Evolutionary conservation across 192 early-diverging fungal genomes (phyloP), one percentile per base, ranked within the genome.

Genomic region (Lobosporangium transversale): DNA sequence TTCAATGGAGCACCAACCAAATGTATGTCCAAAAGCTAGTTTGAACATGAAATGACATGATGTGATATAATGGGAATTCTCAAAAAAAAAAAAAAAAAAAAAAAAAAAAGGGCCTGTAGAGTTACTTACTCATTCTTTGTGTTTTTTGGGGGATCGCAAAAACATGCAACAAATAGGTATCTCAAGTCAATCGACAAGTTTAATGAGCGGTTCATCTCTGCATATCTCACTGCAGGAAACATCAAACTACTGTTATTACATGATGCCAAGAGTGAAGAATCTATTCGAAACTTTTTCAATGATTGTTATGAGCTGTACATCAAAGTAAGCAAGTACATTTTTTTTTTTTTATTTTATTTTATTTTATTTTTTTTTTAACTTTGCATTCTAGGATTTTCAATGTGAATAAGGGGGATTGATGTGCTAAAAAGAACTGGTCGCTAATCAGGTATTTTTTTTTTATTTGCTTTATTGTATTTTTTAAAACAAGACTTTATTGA

Each of bases 131-230:
- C 37, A 21, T 32, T 62, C 37, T 26, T 21, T 23, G 23, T 32
- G 7, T n/a, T 52, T 33, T 57, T 44, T 11, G 37, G 37, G 37
- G 7, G 8, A 40, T 40, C 37, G 7, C 37, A 40, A 40, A 7
- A n/a, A n/a, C n/a, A n/a, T n/a, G n/a, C n/a, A n/a, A 17, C 17
- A 6, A 49, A 20, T 54, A 95, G 95, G 88, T 98, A 96, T 62
- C 83, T 98, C 31, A 97, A 96, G 70, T 88, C 90, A 2, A 90
- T 99, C 37, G 98, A 99, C 83, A 88, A 90, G 63, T 98, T 97
- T 81, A 97, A 98, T 65, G 95, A 99, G 68, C 93, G 88, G 82
- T 90, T 88, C 69, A 91, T 98, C 32, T 95, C 95, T 14, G 93
- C 94, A 17, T 98, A 94, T 64, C 92, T 98, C 12, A 90, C 94